Percentiles rank a stretch among this genome's conserved stretches.
Conservation (phyloP, 495 filamentous ascomycete species). For the Penicillium paradoxum region DNA sequence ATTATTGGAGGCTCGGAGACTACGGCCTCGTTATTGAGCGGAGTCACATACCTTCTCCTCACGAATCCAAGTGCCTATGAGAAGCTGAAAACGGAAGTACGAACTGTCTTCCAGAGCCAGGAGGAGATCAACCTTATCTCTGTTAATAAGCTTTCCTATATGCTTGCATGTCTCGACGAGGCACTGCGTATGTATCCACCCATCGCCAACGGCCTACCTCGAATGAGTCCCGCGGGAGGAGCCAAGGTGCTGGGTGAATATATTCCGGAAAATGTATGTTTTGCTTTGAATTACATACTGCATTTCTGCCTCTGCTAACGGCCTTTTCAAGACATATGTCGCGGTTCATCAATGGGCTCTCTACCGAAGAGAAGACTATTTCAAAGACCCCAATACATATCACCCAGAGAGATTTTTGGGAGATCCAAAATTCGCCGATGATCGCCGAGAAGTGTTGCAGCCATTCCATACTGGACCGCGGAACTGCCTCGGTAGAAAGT, state of each 20-base stretch:
- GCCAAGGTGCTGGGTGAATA: slow-evolving; percentile 42
- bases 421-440: slow-evolving; percentile 31
- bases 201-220: slow-evolving; percentile 41
- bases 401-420: slow-evolving; percentile 48
- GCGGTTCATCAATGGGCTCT: slow-evolving; percentile 47
- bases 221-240: slow-evolving; percentile 43
- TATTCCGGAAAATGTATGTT: slow-evolving; percentile 32
- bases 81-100: slow-evolving; percentile 49
- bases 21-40: slow-evolving; percentile 53
- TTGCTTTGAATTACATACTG: neutral
- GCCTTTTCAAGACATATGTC: slow-evolving; percentile 45
- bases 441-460: slow-evolving; percentile 41
- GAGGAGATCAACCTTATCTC: slow-evolving; percentile 50
- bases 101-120: slow-evolving; percentile 42
- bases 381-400: slow-evolving; percentile 42
- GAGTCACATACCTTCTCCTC: slow-evolving; percentile 48
- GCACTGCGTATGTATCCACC: slow-evolving; percentile 56
- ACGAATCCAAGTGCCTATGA: slow-evolving; percentile 37
- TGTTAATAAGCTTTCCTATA: slow-evolving; percentile 46
- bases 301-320: no score
- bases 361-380: slow-evolving; percentile 41
- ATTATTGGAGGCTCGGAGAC: slow-evolving; percentile 59
- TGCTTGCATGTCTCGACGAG: slow-evolving; percentile 55
- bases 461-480: slow-evolving; percentile 55
- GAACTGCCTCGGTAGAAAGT: slow-evolving; percentile 58